phyloP scores from a whole-genome alignment of 1,284 basidiomycete genomes.

The Mycena sp. region DNA sequence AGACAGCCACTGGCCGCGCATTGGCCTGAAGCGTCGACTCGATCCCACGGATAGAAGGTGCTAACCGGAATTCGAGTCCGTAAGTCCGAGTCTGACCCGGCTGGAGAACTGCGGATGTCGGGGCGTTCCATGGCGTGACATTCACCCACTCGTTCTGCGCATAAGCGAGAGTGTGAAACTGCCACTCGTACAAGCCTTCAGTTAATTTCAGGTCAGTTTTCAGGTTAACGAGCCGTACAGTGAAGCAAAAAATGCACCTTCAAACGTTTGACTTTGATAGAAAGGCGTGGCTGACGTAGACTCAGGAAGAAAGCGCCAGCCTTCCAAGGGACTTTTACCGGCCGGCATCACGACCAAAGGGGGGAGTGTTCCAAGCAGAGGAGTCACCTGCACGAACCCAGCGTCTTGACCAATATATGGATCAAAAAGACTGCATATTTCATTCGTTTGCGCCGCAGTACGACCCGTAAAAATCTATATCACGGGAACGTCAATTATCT shows the following conservation, averaged over 20 bases:
- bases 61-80: constrained; percentile 61
- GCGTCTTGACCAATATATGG: constrained; percentile 68
- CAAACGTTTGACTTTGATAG: constrained; percentile 70
- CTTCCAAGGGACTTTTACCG: constrained; percentile 62
- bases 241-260: constrained; percentile 51
- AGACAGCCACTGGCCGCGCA: constrained; percentile 59
- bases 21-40: constrained; percentile 55
- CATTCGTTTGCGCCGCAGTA: constrained; percentile 61
- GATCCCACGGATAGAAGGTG: constrained; percentile 60
- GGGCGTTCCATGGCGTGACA: constrained; percentile 64
- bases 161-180: constrained; percentile 67
- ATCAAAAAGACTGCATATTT: constrained; percentile 63
- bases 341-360: constrained; percentile 61
- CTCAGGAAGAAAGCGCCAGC: constrained; percentile 67
- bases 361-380: constrained; percentile 64
- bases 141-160: constrained; percentile 64
- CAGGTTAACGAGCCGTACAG: constrained; percentile 46
- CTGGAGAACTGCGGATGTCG: constrained; percentile 59
- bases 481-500: neutral
- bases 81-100: constrained; percentile 62
- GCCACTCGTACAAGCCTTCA: constrained; percentile 64
- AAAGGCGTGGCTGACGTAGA: constrained; percentile 53
- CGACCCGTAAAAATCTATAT: constrained; percentile 65
- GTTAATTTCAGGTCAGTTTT: neutral
- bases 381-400: constrained; percentile 63